Conservation (phyloP, 2,329 filamentous ascomycete genomes). For the Fonsecaea monophora region DNA sequence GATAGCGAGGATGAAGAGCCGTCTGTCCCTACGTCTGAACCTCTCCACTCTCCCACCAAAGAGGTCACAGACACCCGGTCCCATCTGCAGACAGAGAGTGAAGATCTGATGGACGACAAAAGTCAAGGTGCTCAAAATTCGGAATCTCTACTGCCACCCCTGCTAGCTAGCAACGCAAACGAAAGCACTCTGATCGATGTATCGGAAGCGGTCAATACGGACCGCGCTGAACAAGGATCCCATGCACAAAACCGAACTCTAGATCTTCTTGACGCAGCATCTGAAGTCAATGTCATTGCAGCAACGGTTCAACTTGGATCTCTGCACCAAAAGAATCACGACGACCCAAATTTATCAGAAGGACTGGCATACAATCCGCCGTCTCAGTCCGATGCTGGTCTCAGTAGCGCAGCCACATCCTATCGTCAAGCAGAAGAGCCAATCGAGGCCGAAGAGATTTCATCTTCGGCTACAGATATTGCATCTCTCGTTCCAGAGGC, state of each 20-base stretch:
- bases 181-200: neutral
- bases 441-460: neutral
- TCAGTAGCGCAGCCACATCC: neutral
- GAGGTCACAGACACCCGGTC: neutral
- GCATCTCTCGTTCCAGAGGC: neutral
- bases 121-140: neutral
- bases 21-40: neutral
- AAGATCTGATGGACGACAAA: slow-evolving; percentile 16
- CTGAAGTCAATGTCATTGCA: neutral
- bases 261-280: neutral
- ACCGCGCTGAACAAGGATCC: neutral
- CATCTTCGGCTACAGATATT: neutral
- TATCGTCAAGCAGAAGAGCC: neutral
- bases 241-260: neutral
- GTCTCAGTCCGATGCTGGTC: neutral
- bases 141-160: neutral
- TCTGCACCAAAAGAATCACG: neutral
- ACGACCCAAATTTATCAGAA: neutral
- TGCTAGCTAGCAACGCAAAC: neutral
- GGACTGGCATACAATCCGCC: neutral
- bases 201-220: neutral
- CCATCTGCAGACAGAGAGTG: neutral
- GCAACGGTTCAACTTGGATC: neutral
- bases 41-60: neutral
- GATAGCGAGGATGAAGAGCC: slow-evolving; percentile 35